phyloP scores from a whole-genome alignment of 2,329 filamentous ascomycete species.

The Torrubiellomyces zombiae region DNA sequence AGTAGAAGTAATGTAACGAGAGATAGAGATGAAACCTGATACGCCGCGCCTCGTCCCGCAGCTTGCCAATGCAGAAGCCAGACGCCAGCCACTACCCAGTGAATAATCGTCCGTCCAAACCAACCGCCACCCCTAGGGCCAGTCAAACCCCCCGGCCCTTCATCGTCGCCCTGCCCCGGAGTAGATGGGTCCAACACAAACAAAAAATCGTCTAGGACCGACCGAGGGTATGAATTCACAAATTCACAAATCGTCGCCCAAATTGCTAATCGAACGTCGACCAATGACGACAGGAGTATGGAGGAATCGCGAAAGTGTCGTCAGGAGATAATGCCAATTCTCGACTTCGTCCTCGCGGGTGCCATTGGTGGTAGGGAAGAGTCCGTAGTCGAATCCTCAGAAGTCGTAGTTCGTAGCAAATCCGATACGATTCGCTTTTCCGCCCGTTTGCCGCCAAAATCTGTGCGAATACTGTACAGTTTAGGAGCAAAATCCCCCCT shows the following conservation, averaged over 20 bases:
- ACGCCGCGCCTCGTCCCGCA: conserved; percentile 7
- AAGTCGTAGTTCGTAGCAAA: conserved; percentile 14
- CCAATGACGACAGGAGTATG: too few species aligned
- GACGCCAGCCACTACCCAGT: conserved; percentile 2
- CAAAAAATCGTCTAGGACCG: too few species aligned
- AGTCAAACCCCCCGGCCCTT: too few species aligned
- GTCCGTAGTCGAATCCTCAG: conserved; percentile 7
- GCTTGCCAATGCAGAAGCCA: conserved; percentile 6
- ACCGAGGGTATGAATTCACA: too few species aligned
- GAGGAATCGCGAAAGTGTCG: too few species aligned
- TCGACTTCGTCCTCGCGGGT: too few species aligned
- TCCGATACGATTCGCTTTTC: conserved; percentile 16
- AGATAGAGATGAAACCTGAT: conserved; percentile 7
- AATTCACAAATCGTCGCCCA: too few species aligned
- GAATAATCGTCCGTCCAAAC: conserved; percentile 3
- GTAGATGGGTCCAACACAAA: too few species aligned
- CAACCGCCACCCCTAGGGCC: conserved; percentile 1
- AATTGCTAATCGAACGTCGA: too few species aligned
- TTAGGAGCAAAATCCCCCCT: conserved; percentile 15
- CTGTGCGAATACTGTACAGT: conserved; percentile 25
- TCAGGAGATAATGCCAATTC: too few species aligned
- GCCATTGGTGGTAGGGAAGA: conserved; percentile 3
- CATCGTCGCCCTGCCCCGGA: too few species aligned
- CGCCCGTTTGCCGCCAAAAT: conserved; percentile 18
- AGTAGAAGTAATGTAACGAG: conserved; percentile 6